These are phyloP conservation scores for Cladosporium sphaerospermum DNA, from an alignment of 2,329 filamentous ascomycete genomes.

Conservation along the genomic window DNA sequence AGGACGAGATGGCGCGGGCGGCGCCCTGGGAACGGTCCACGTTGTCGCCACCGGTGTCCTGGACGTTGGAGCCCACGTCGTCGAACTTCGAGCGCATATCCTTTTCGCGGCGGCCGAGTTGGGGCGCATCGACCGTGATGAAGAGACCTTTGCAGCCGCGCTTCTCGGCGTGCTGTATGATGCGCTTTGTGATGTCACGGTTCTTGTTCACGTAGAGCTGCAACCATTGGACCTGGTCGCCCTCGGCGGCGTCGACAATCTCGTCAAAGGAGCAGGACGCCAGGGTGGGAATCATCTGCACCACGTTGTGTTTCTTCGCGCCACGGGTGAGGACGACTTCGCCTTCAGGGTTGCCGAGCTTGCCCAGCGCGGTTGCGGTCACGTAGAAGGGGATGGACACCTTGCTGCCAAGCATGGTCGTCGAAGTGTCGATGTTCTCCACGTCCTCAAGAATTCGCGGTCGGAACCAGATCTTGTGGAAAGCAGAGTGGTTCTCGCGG, in stretches of 20 bases:
- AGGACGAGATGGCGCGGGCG: conserved; percentile 87
- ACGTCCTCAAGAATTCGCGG: conserved; percentile 86
- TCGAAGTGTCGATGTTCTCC: conserved; percentile 75
- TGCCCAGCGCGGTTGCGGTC: conserved; percentile 90
- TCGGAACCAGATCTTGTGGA: conserved; percentile 96
- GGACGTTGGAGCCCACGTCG: conserved; percentile 76
- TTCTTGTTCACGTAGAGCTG: conserved; percentile 89
- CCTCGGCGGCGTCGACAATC: conserved; percentile 76
- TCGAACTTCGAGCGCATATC: conserved; percentile 81
- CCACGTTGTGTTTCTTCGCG: conserved; percentile 76
- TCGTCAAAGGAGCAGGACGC: conserved; percentile 97
- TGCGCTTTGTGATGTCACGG: conserved; percentile 79
- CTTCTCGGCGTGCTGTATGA: conserved; percentile 84
- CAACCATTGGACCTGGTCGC: conserved; percentile 87
- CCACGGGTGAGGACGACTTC: conserved; percentile 86
- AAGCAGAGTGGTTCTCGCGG: conserved; percentile 91
- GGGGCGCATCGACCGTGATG: conserved; percentile 96
- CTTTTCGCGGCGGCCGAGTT: conserved; percentile 90
- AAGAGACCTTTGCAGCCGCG: conserved; percentile 93
- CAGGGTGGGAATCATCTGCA: conserved; percentile 98
- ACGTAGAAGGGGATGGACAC: conserved; percentile 88
- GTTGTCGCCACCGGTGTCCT: conserved; percentile 57
- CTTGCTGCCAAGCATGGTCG: conserved; percentile 88
- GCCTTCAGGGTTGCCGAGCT: conserved; percentile 87
- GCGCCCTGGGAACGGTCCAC: conserved; percentile 89